Percentiles rank a stretch among this genome's conserved stretches.
phyloP scores from a whole-genome alignment of 1,284 basidiomycete genomes.

The Leccinum subspadiceum region DNA sequence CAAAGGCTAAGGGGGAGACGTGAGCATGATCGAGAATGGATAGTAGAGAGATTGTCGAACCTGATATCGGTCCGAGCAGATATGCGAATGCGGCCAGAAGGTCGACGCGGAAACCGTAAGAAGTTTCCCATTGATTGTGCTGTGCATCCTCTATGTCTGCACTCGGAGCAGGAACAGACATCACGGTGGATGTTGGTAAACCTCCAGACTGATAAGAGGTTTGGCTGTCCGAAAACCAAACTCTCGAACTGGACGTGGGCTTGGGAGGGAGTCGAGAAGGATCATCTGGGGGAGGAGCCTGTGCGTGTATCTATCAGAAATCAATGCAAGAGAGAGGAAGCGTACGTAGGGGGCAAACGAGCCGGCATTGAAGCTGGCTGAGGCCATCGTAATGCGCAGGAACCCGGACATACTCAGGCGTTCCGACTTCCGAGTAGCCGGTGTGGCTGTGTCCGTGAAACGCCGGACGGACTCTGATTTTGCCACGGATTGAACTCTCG shows the following conservation, averaged over 20 bases:
- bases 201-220: slow-evolving; percentile 72
- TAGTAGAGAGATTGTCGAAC: slow-evolving; percentile 39
- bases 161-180: slow-evolving; percentile 40
- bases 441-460: no score
- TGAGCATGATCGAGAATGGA: slow-evolving; percentile 6
- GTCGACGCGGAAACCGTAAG: slow-evolving; percentile 67
- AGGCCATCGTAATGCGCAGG: not conserved
- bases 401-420: not conserved
- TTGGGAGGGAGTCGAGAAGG: not conserved
- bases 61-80: slow-evolving; percentile 71
- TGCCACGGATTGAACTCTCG: slow-evolving; percentile 1
- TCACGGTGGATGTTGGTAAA: slow-evolving; percentile 53
- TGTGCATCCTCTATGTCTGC: slow-evolving; percentile 43
- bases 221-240: slow-evolving; percentile 55
- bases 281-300: slow-evolving; percentile 65
- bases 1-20: slow-evolving; percentile 47
- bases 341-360: slow-evolving; percentile 26
- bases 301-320: slow-evolving; percentile 10
- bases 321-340: slow-evolving; percentile 32
- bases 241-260: slow-evolving; percentile 35
- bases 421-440: no score
- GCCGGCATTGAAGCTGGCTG: slow-evolving; percentile 3
- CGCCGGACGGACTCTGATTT: no score
- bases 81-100: slow-evolving; percentile 68
- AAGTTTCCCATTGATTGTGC: slow-evolving; percentile 70